Percentiles rank a stretch among this genome's conserved stretches.
phyloP scores from a whole-genome alignment of 768 basidiomycete genomes.

The Podaxis mareebaensis region DNA sequence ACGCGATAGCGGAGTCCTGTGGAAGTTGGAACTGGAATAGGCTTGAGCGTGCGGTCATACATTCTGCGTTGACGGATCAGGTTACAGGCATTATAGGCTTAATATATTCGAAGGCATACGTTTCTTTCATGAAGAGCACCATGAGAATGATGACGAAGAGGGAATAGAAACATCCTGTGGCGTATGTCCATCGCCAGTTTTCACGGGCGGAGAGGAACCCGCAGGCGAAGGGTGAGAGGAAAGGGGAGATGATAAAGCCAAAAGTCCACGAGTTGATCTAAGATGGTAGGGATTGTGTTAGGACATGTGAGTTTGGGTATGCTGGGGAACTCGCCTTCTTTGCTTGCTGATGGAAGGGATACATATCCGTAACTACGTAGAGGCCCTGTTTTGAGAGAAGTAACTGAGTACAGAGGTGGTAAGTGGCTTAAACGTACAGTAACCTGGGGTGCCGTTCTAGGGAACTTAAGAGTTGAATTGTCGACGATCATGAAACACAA shows the following conservation, averaged over 20 bases:
- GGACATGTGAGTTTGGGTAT: neutral
- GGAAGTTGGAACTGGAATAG: conserved; percentile 44
- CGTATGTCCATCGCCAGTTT: conserved; percentile 68
- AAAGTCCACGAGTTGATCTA: conserved; percentile 73
- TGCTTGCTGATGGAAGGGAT: conserved; percentile 69
- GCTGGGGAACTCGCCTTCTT: conserved; percentile 44
- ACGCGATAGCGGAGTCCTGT: conserved; percentile 52
- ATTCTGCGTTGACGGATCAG: conserved; percentile 35
- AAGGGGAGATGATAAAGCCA: conserved; percentile 69
- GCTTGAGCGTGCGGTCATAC: conserved; percentile 60
- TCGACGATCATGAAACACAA: conserved; percentile 13
- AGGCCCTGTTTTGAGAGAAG: conserved; percentile 41
- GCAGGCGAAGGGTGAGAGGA: conserved; percentile 64
- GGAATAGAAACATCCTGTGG: conserved; percentile 61
- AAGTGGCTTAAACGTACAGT: conserved; percentile 38
- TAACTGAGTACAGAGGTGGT: neutral
- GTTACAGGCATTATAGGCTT: neutral
- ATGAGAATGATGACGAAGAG: conserved; percentile 57
- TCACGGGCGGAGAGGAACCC: conserved; percentile 66
- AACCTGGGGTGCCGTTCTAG: conserved; percentile 60
- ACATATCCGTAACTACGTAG: conserved; percentile 63
- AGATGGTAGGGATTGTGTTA: neutral
- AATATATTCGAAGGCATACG: conserved; percentile 37
- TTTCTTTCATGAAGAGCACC: conserved; percentile 63
- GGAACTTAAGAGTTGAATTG: neutral